phyloP scores from a whole-genome alignment of 1,284 basidiomycete genomes.

The Heterobasidion occidentale region DNA sequence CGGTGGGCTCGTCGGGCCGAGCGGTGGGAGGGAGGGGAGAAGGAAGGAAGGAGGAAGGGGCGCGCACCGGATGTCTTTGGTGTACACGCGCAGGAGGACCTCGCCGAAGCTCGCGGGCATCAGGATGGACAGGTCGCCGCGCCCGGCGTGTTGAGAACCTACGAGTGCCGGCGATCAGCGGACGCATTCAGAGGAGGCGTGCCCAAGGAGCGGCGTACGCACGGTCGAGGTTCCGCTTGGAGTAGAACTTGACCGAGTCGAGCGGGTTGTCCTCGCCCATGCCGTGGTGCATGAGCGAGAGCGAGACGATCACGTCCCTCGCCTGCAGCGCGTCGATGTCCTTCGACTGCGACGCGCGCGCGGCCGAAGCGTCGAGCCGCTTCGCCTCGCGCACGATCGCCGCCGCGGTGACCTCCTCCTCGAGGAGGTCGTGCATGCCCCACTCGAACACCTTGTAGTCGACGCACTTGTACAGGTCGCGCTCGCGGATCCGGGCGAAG shows the following conservation, averaged over 20 bases:
- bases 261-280: conserved; percentile 66
- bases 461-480: conserved; percentile 62
- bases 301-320: conserved; percentile 56
- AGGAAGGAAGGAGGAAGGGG: not conserved
- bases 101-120: conserved; percentile 60
- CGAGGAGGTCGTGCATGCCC: conserved; percentile 30
- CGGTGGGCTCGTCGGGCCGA: not conserved
- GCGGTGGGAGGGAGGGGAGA: not conserved
- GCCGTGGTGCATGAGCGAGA: conserved; percentile 62
- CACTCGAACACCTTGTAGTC: conserved; percentile 60
- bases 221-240: conserved; percentile 57
- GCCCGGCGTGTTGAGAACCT: conserved; percentile 38
- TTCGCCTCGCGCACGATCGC: conserved; percentile 46
- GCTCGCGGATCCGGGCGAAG: conserved; percentile 47
- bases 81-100: conserved; percentile 55
- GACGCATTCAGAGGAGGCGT: not conserved
- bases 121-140: conserved; percentile 54
- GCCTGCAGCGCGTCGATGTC: conserved; percentile 23
- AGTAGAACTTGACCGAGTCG: conserved; percentile 63
- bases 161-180: not conserved
- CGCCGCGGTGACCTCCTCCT: conserved; percentile 40
- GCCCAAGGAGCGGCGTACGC: conserved; percentile 13
- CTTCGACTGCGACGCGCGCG: conserved; percentile 11
- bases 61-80: conserved; percentile 43
- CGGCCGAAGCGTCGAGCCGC: conserved; percentile 9